These are phyloP conservation scores for Candida pseudoviswanathii DNA, from an alignment of 1,139 yeast species.

Conservation along the genomic window DNA sequence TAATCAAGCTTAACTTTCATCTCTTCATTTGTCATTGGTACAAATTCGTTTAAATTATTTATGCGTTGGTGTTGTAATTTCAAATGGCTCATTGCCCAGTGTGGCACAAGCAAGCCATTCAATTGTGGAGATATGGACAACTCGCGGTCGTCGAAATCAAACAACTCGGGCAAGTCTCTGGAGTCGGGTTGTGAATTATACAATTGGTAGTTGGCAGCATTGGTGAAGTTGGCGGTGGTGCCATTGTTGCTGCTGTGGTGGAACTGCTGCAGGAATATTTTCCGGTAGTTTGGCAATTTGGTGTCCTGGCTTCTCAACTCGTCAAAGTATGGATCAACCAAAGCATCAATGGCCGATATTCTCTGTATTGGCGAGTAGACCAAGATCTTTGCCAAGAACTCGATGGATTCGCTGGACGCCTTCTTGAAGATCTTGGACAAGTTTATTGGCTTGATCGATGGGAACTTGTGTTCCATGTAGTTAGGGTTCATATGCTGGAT, in stretches of 20 bases:
- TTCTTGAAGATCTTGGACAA: constrained; percentile 80
- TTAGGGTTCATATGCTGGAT: constrained; percentile 95
- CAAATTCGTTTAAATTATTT: constrained; percentile 30
- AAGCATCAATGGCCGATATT: constrained; percentile 66
- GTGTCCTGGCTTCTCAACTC: constrained; percentile 63
- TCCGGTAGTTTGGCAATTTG: constrained; percentile 55
- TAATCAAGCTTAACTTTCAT: constrained; percentile 40
- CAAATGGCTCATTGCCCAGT: constrained; percentile 37
- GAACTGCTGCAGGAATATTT: constrained; percentile 45
- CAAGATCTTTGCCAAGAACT: constrained; percentile 58
- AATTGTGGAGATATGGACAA: constrained; percentile 41
- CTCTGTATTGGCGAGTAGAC: constrained; percentile 79
- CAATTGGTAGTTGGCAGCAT: constrained; percentile 40
- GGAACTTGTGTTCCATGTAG: constrained; percentile 96
- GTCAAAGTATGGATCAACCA: constrained; percentile 74
- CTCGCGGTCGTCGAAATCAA: constrained; percentile 54
- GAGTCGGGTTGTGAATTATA: constrained; percentile 44
- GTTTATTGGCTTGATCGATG: constrained; percentile 94
- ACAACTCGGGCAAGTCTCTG: constrained; percentile 46
- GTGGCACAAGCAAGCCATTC: constrained; percentile 41
- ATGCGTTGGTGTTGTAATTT: constrained; percentile 26
- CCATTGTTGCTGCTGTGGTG: constrained; percentile 14
- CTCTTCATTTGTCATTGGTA: constrained; percentile 37
- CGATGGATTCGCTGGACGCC: constrained; percentile 60
- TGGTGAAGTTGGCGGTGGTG: constrained; percentile 13